These are phyloP conservation scores for Alternaria tenuissima DNA, from an alignment of 2,329 filamentous ascomycete genomes.

Conservation along the genomic window DNA sequence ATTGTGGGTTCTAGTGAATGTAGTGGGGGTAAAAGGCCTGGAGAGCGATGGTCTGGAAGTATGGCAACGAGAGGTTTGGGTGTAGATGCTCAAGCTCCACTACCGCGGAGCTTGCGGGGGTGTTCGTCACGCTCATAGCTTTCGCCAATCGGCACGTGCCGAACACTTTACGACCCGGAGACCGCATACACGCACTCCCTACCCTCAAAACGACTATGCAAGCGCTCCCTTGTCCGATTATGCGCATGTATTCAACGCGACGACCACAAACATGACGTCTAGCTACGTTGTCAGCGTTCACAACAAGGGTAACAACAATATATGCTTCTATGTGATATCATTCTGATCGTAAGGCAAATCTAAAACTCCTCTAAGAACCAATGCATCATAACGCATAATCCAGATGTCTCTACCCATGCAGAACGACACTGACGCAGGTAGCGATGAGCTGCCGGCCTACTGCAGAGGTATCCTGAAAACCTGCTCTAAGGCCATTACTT, in stretches of 20 bases:
- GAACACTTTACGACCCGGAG: neutral
- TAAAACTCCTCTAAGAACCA: conserved; percentile 52
- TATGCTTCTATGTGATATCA: conserved; percentile 38
- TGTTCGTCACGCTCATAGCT: conserved; percentile 32
- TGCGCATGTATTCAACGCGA: neutral
- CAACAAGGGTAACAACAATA: neutral
- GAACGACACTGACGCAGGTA: conserved; percentile 46
- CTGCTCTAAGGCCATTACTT: conserved; percentile 44
- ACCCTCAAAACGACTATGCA: neutral
- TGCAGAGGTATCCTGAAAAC: conserved; percentile 41
- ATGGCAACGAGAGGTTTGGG: conserved; percentile 5
- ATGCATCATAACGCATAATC: conserved; percentile 48
- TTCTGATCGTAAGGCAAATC: conserved; percentile 48
- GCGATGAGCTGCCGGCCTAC: conserved; percentile 45
- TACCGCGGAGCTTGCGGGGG: conserved; percentile 27
- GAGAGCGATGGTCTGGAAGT: conserved; percentile 3
- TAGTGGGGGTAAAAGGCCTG: neutral
- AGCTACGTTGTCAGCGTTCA: neutral
- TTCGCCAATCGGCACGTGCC: conserved; percentile 26
- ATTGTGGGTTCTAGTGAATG: neutral
- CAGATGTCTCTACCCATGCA: conserved; percentile 44
- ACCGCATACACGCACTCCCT: neutral
- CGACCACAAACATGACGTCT: neutral
- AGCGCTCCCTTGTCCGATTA: neutral
- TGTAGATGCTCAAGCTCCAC: conserved; percentile 16